Base-by-base conservation (phyloP, 805 yeast genomes). In the Lachancea sp. region DNA sequence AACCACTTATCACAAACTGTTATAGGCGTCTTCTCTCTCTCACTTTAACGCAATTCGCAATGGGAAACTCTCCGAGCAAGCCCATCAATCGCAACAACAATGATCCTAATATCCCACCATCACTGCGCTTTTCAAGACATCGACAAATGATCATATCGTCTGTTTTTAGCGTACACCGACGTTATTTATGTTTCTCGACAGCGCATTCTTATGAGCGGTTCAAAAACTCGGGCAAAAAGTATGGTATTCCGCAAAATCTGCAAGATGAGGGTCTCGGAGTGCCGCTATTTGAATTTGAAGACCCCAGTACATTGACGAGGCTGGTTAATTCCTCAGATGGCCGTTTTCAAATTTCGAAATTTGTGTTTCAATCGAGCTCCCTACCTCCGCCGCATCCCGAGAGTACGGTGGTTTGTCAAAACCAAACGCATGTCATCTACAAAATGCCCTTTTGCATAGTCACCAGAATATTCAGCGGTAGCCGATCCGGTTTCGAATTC, bases 371-470 rank as follows among this genome's bases (percentile, higher is more conserved):
- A 12, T 8, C n/a, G 7, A 15, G 36, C 9, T 8, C 20, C 12
- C 40, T 33, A 11, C 30, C 38, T 10, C 36, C 34, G 13, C 39
- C 43, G 16, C 43, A 38, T 36, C 36, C 34, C 16, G 20, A 39
- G 15, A 12, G 32, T 37, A 18, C 29, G 13, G 38, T 38, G 26
- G 31, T 39, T 2, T 25, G 22, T 13, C 35, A 19, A 26, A 20
- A 25, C 36, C 31, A 17, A 11, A 19, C 18, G 20, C 13, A 27
- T 12, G 25, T 27, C 17, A 29, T 44, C 10, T 38, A 38, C 25
- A 44, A 39, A 22, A 27, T 39, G 40, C 40, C 40, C 17, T 44
- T 44, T 35, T 44, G 47, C 31, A 43, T 38, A 20, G 40, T 43
- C 29, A 19, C 6, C 26, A 13, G 26, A 16, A 25, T 16, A 11